Evolutionary conservation across 176 grass and related monocot genomes (phyloP), one percentile per base, ranked within the genome.

Genomic region (Cymbopogon citratus): DNA sequence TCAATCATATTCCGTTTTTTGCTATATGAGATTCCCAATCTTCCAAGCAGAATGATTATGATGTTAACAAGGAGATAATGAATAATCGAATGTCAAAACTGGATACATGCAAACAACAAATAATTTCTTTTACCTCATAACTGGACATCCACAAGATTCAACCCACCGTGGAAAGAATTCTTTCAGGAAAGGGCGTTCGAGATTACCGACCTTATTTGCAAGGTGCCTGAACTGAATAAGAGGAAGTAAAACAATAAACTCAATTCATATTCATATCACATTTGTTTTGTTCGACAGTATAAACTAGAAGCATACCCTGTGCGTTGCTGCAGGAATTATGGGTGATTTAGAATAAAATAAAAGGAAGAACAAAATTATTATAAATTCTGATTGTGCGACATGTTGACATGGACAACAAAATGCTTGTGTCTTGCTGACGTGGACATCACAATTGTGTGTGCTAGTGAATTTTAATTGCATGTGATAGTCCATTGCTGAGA

Each of bases 161-260:
- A 98, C 83, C 95, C 95, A 98, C 64, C 88, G 86, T 77, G 92
- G 92, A 78, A 98, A 98, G 75, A 98, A 98, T 85, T 98, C 95
- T 89, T 98, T 98, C 62, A 98, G 87, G 77, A 98, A 98, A 31
- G 95, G 95, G 57, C 95, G 92, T 85, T 98, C 95, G 7, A 98
- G 92, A 85, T 98, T 98, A 64, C 95, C 95, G 26, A 98, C 77
- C 78, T 93, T 98, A 72, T 95, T 98, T 86, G 91, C 95, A 31
- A 95, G 90, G 87, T 98, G 95, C 80, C 95, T 98, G 83, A 98
- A 95, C 95, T 98, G 95, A 83, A 88, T 86, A 87, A 66, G 65
- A 77, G 66, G 73, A 77, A 66, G 64, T 66, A 81, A 83, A 64
- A 19, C 35, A 86, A 81, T 86, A 62, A 86, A 79, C 71, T 78